Conservation (phyloP, 805 yeast species). For the Saccharomycopsis babjevae region DNA sequence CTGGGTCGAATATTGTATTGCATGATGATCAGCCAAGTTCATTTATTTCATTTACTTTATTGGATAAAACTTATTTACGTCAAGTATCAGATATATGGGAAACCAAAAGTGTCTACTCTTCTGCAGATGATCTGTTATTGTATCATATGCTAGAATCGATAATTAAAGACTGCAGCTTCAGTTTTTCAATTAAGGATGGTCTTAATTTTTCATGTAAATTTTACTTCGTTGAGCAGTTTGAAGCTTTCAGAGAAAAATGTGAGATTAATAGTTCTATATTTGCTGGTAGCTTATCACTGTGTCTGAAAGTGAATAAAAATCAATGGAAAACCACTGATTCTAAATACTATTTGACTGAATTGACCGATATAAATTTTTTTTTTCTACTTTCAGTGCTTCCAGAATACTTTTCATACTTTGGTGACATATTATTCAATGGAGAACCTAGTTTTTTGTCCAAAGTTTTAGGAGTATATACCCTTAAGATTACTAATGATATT, state of each 20-base stretch:
- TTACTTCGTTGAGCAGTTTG: slow-evolving; percentile 93
- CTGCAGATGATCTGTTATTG: neutral
- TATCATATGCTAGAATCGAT: neutral
- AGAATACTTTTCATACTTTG: slow-evolving; percentile 88
- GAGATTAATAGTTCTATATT: slow-evolving; percentile 44
- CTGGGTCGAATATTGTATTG: slow-evolving; percentile 85
- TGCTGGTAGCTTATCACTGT: slow-evolving; percentile 82
- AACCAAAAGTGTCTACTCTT: neutral
- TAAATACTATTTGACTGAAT: slow-evolving; percentile 78
- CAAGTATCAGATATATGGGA: neutral
- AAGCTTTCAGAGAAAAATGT: slow-evolving; percentile 81
- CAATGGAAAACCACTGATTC: slow-evolving; percentile 96
- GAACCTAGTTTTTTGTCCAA: slow-evolving; percentile 91
- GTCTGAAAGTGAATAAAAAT: slow-evolving; percentile 88
- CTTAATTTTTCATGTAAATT: slow-evolving; percentile 84
- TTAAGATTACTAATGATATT: slow-evolving; percentile 69
- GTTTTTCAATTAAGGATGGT: slow-evolving; percentile 32
- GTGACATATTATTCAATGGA: slow-evolving; percentile 89
- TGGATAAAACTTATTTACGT: slow-evolving; percentile 35
- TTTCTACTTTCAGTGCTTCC: slow-evolving; percentile 94
- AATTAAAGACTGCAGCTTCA: neutral
- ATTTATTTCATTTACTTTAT: slow-evolving; percentile 81
- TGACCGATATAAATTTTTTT: slow-evolving; percentile 80
- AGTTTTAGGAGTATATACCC: slow-evolving; percentile 91
- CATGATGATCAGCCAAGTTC: slow-evolving; percentile 97